Evolutionary conservation across 2,329 filamentous ascomycete genomes (phyloP).

Genomic region (Phyllosticta citribraziliensis): DNA sequence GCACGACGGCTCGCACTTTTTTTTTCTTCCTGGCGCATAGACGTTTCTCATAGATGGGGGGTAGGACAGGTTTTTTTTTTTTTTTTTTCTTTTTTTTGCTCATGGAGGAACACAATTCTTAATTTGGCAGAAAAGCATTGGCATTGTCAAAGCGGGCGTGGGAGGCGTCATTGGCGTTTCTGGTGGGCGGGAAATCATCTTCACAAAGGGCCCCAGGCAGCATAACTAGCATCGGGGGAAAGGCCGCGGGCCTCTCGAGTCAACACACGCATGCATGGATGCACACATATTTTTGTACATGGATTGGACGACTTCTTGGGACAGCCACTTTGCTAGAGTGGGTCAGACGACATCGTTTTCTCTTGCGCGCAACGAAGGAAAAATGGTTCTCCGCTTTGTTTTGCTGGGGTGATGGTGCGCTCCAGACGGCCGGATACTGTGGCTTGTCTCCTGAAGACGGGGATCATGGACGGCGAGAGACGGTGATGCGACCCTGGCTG

Average conservation of each 20-base stretch:
- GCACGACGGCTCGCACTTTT: conserved; percentile 3
- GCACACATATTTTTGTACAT: not conserved
- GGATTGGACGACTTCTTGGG: conserved; percentile 5
- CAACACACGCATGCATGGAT: conserved; percentile 8
- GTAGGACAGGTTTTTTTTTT: not conserved
- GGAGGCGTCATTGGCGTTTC: conserved; percentile 11
- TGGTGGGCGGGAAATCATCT: not conserved
- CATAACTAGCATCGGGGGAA: conserved; percentile 8
- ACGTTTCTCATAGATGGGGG: not conserved
- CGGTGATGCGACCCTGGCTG: conserved; percentile 1
- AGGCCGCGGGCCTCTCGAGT: conserved; percentile 7
- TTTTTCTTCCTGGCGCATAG: conserved; percentile 4
- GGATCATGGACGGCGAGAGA: too few relatives aligned
- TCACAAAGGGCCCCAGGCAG: conserved; percentile 5
- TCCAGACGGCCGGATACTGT: not conserved
- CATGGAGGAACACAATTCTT: not conserved
- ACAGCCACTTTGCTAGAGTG: conserved; percentile 5
- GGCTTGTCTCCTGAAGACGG: too few relatives aligned
- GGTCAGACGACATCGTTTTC: conserved; percentile 4
- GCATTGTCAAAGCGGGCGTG: conserved; percentile 9
- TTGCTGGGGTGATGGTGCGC: too few relatives aligned
- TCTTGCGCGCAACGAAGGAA: not conserved
- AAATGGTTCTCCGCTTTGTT: not conserved
- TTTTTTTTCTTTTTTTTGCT: too few relatives aligned
- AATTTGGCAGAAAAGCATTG: conserved; percentile 1